Base-by-base conservation (phyloP, 2,329 filamentous ascomycete species). In the Cercospora brassicicola region DNA sequence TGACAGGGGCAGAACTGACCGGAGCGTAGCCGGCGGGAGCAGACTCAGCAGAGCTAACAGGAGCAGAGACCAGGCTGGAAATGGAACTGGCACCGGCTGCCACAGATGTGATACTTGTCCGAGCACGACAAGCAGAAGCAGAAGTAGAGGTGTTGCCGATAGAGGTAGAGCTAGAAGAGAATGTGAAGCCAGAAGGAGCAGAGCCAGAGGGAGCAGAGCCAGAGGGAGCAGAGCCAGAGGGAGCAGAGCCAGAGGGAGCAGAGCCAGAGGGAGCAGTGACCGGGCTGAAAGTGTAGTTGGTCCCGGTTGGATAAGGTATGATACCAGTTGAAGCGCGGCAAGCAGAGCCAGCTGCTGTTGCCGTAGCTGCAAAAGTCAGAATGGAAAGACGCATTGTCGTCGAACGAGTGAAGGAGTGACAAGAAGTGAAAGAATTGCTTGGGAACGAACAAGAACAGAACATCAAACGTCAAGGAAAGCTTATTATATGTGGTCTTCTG, bases 351-450 rank as follows among this genome's bases (percentile, higher is more conserved):
- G 71, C 67, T 64, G 72, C 70, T 66, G 67, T 64, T 26, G 72
- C 70, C 8, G 67, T 69, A 23, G 72, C 70, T 4, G 67, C 70
- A 28, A 74, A 42, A 20, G 71, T 56, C 51, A 76, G 53, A 62
- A 73, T 36, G 13, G 69, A 69, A 53, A 67, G 66, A 68, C 72
- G 73, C 73, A 74, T 75, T 39, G 31, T 74, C 67, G 69, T 65
- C 66, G 71, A 63, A 67, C 69, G 63, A 68, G 69, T 67, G 72
- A 65, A 61, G 33, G 26, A 53, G n/a, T 28, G 18, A 36, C 48
- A 64, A 64, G 68, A 45, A 42, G 69, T 55, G 26, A 39, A 48
- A 64, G 48, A 31, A 18, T 39, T 56, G 31, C 8, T 20, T 30
- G 45, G 60, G 6, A 13, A 48, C 62, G 28, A 31, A 42, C 15